Evolutionary conservation across 1,139 yeast genomes (phyloP), one percentile per base, ranked within the genome.

Genomic region (Pichia sp.): DNA sequence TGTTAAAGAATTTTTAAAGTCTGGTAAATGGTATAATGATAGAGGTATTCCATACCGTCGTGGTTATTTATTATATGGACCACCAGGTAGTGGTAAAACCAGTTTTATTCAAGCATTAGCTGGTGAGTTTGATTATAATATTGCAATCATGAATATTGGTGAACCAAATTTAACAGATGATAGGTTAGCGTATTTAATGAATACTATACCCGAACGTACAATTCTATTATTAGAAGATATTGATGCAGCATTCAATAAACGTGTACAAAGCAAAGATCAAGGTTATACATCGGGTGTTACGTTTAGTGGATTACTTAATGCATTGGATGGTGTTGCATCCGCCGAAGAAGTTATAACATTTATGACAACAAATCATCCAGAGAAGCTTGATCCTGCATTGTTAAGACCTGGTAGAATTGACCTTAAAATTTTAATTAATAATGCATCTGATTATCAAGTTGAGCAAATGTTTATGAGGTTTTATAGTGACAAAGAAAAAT

Each of bases 361-460:
- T 69, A 93, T 93, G 99, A 93, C 99, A 18, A 91, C 99, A 27
- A 93, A 93, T 68, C 99, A 93, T 64, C 97, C 97, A 0, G 98
- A 93, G 60, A 81, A 81, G 57, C 74, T 93, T 44, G 99, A 93
- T 64, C 90, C 89, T 5, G 95, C 95, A 0, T 71, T 87, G 52
- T 72, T 87, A 58, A 77, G 99, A 59, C 99, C 99, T 0, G 99
- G 99, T 4, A 77, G 99, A 67, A 87, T 93, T 31, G 99, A 93
- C 66, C 84, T 76, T 68, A 89, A 89, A 69, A 84, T 83, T 22
- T 73, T 84, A 62, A 80, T 93, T 44, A 95, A 87, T 59, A 88
- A 93, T 69, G 98, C 98, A 14, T 77, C 95, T 0, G 81, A 80
- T 47, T 76, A 78, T 66, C 99, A 93, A 72, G 86, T 89, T 41